These are phyloP conservation scores for Calonectria fujianensis DNA, from an alignment of 2,329 filamentous ascomycete species.

Conservation along the genomic window DNA sequence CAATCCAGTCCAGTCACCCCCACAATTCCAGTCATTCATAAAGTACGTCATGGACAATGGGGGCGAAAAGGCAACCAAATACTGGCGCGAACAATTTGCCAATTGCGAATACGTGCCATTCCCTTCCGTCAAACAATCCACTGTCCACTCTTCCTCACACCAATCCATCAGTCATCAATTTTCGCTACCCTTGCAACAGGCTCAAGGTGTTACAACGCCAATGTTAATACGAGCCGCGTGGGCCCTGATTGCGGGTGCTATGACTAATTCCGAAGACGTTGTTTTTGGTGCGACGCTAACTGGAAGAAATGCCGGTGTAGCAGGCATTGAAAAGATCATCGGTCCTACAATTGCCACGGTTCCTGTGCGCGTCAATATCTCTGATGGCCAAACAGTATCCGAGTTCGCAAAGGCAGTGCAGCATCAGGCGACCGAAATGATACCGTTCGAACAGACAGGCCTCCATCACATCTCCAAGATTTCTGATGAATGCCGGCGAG, in stretches of 20 bases:
- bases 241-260: constrained; percentile 48
- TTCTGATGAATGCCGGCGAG: not conserved
- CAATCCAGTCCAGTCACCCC: not conserved
- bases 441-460: no score
- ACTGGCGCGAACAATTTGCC: constrained; percentile 25
- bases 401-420: no score
- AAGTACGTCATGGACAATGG: constrained; percentile 16
- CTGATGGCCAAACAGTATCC: no score
- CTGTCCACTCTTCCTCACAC: constrained; percentile 18
- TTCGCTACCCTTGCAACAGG: not conserved
- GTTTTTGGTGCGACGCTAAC: not conserved
- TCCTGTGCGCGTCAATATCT: not conserved
- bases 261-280: constrained; percentile 36
- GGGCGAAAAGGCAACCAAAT: not conserved
- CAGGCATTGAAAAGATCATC: not conserved
- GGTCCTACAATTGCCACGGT: not conserved
- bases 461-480: not conserved
- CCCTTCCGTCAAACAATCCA: constrained; percentile 22
- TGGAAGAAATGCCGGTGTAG: not conserved
- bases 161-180: constrained; percentile 3
- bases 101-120: constrained; percentile 28
- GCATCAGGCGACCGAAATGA: no score
- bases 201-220: constrained; percentile 24
- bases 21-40: constrained; percentile 31
- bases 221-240: constrained; percentile 54